Evolutionary conservation across 768 basidiomycete genomes (phyloP), one percentile per base, ranked within the genome.

Genomic region (Tricholoma matsutake): DNA sequence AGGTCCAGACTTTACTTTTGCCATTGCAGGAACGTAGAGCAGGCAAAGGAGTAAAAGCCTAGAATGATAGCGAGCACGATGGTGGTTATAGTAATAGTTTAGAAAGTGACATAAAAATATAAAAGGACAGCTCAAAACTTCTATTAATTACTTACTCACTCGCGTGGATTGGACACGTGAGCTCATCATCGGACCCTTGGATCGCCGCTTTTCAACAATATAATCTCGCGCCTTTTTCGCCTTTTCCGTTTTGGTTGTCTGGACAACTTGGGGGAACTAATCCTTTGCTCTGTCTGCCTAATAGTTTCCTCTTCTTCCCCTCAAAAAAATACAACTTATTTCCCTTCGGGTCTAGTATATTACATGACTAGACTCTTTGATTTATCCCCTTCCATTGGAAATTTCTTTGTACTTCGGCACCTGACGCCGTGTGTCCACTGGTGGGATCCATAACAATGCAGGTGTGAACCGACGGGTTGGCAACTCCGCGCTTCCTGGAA

Each of bases 1-100:
- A 32, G n/a, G 29, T 39, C 77, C 72, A 56, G 65, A 67, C 65
- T 76, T 77, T 59, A 65, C 51, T 65, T 75, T 79, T 57, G 73
- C 74, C 81, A 82, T 83, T 68, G 54, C 61, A 56, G 8, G 13
- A n/a, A 5, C 57, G 68, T 68, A 67, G 58, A 39, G 66, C 41
- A 61, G 60, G 68, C 67, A 62, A 66, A 60, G 64, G 64, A 61
- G 66, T 64, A 59, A 66, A 65, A 67, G 62, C 64, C 61, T 59
- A 62, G 62, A 62, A 63, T 51, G 56, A 62, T 59, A 59, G 65
- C 64, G 65, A 18, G 58, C 43, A 61, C 57, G 45, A 43, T 47
- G 32, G 56, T 45, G 41, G 53, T 61, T 37, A 41, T 59, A 56
- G 64, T 61, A 59, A 60, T 63, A 63, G 57, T 49, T 58, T 41